Base-by-base conservation (phyloP, 768 basidiomycete species). In the Megacollybia marginata region DNA sequence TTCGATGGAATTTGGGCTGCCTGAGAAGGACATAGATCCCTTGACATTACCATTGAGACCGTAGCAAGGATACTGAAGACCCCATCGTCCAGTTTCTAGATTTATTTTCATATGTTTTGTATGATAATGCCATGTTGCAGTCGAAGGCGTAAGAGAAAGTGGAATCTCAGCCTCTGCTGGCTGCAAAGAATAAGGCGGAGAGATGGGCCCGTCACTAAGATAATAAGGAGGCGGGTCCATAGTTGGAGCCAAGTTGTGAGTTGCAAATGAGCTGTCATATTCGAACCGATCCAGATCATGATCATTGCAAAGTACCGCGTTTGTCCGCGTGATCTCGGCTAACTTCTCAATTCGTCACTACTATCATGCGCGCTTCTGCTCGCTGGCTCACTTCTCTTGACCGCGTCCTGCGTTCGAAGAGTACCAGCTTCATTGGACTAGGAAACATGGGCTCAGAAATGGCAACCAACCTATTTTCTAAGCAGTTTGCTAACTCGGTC, bases 381-480 rank as follows among this genome's bases (percentile, higher is more conserved):
- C 68, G 70, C 35, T 62, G 63, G 34, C 63, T 82, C 44, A 48
- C 73, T 49, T 60, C 59, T 3, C 52, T 74, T 13, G 62, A 69
- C 28, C 65, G 44, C 15, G 5, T 44, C 44, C 4, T 44, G 4
- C 44, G 80, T 34, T 59, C 66, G 18, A 77, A 70, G 48, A 79
- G 74, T 62, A 79, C 82, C 33, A 82, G 80, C 48, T 92, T 94
- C 69, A 85, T 94, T 47, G 91, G 92, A 9, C 78, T 94, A 11
- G 91, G 91, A 36, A 76, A 83, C 42, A 93, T 94, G 91, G 91
- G 91, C 38, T 80, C 79, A 42, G 84, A 90, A 64, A 93, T 93
- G 92, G 78, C 78, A 12, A 76, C 73, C 64, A 93, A 93, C 65
- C 76, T 92, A 46, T 89, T 92, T 69, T 82, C 83, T 0, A 89